Percentiles rank a stretch among this genome's conserved stretches.
phyloP scores from a whole-genome alignment of 1,284 basidiomycete species.

The Ceratobasidium sp. region DNA sequence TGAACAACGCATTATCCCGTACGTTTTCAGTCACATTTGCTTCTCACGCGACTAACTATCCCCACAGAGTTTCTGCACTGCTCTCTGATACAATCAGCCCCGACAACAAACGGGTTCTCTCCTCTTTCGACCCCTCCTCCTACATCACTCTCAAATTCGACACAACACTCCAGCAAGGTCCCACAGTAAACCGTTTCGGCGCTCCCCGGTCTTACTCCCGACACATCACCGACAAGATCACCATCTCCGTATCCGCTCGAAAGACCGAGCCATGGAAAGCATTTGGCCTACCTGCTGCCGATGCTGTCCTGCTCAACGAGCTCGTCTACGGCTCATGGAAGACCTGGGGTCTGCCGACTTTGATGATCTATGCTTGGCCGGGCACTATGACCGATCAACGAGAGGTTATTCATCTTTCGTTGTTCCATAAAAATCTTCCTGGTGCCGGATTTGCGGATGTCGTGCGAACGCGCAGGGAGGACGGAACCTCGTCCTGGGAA shows the following conservation, averaged over 20 bases:
- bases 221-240: not conserved
- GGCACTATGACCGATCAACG: not conserved
- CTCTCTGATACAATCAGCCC: constrained; percentile 15
- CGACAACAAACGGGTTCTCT: constrained; percentile 2
- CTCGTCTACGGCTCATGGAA: not conserved
- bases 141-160: constrained; percentile 23
- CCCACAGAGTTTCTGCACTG: constrained; percentile 25
- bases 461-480: not conserved
- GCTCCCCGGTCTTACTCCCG: not conserved
- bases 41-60: constrained; percentile 3
- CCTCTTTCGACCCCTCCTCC: not conserved
- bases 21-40: not conserved
- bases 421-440: not conserved
- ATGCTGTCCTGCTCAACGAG: constrained; percentile 29
- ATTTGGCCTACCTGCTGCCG: constrained; percentile 12
- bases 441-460: constrained; percentile 16
- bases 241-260: not conserved
- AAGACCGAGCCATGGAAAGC: constrained; percentile 14
- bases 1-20: constrained; percentile 30
- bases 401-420: constrained; percentile 7
- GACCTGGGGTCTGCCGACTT: not conserved
- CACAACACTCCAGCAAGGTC: constrained; percentile 2
- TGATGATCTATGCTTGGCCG: constrained; percentile 19
- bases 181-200: constrained; percentile 16
- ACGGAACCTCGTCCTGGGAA: not conserved